Evolutionary conservation across 179 eudicot genomes (phyloP), one percentile per base, ranked within the genome.

Genomic region (Pouteria campechiana): DNA sequence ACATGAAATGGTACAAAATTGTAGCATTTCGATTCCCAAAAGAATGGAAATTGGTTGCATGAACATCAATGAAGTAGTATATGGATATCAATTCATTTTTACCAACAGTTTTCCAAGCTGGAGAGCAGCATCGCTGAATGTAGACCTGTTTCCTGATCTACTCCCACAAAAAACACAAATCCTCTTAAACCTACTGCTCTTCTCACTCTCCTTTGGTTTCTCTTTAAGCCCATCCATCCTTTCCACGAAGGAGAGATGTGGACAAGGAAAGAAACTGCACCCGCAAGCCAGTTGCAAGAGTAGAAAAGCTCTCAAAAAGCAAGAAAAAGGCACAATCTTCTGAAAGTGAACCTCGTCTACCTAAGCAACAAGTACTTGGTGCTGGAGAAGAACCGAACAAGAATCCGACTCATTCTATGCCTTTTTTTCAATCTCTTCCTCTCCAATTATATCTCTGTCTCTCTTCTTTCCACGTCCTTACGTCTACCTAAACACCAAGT

Each of bases 161-260:
- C 88, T 79, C n/a, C 88, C 88, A 52, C 88, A 79, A 25, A 72
- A 79, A 12, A 79, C 88, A 61, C 88, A 79, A n/a, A 75, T 57
- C 28, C 61, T 79, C 44, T 54, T 72, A 37, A 79, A 75, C 18
- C 41, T 65, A 40, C 61, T 47, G 36, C 32, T 65, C 29, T 32
- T 62, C 22, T 48, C 59, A 30, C 8, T 31, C 9, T 48, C 22
- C 37, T 48, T 6, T 50, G 61, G 12, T n/a, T 10, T 33, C 45
- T 25, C 55, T 43, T 54, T 58, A 30, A 54, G 54, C 46, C 15
- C 57, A 30, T 47, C 60, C 66, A 61, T 72, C 24, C 8, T 22
- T 8, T 37, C 32, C 35, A 28, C 24, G 22, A 29, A 11, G 25
- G 35, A 40, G 43, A 17, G 27, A 12, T 25, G 20, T 22, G 15